Evolutionary conservation across 2,329 filamentous ascomycete genomes (phyloP), one percentile per base, ranked within the genome.

Genomic region (Fusarium sp.): DNA sequence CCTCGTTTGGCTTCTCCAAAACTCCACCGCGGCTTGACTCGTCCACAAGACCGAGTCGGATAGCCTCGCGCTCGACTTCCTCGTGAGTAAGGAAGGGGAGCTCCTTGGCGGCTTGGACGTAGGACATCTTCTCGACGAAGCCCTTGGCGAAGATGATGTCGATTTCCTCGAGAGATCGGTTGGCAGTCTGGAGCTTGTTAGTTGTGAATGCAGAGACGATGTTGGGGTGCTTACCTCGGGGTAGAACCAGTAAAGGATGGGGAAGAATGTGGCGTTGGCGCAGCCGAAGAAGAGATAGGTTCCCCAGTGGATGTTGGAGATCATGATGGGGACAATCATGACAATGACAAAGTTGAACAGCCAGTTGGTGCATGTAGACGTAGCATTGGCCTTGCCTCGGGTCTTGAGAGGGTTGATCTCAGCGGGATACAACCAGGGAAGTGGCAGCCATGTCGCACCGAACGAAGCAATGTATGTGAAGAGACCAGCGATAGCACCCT

Each of bases 401-500:
- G 83, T 86, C 77, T 85, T 83, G 56, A 87, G 81, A 1, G 85
- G 84, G 77, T 88, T 88, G 68, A 89, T 83, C 72, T 89, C 86
- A 45, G 88, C 87, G 4, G 88, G 85, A 70, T 87, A 87, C 74
- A 89, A 74, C 89, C 89, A 92, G 2, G 90, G 90, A 30, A 91
- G 84, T 22, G 90, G 89, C 12, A 91, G 79, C 86, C 89, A 91
- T 2, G 89, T 90, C 0, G 90, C 90, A 38, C 90, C 91, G 71
- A 92, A 92, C 61, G 90, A 90, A 9, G 90, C 89, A 75, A 92
- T 92, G 81, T 92, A 93, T 6, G 90, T 86, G 81, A 93, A 93
- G 18, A 93, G 81, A 63, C 90, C 91, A 6, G 91, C 90, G 4
- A 90, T 90, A 1, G 91, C 90, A 38, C 91, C 91, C 78, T 92